phyloP scores from a whole-genome alignment of 1,284 basidiomycete species.

The Austroboletus olivaceoglutinosus region DNA sequence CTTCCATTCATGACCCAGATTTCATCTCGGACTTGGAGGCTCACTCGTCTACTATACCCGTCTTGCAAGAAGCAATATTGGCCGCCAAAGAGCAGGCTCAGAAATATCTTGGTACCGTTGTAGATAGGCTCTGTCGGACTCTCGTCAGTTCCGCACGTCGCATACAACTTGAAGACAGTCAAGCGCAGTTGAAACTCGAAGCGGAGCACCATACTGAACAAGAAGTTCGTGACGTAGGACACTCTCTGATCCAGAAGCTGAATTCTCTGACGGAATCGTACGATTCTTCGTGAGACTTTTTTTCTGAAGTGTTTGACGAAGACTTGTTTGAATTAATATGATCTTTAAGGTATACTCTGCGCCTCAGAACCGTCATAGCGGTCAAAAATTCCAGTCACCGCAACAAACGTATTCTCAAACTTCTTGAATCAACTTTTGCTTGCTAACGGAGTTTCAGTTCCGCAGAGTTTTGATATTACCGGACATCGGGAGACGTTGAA shows the following conservation, averaged over 20 bases:
- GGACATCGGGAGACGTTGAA: constrained; percentile 19
- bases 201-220: constrained; percentile 17
- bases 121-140: constrained; percentile 24
- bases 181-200: constrained; percentile 22
- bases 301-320: not conserved
- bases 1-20: constrained; percentile 25
- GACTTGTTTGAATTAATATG: not conserved
- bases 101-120: constrained; percentile 18
- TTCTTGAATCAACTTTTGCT: not conserved
- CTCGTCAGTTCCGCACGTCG: constrained; percentile 10
- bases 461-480: constrained; percentile 16
- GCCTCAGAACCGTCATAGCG: constrained; percentile 7
- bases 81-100: constrained; percentile 21
- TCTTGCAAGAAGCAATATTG: constrained; percentile 22
- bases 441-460: constrained; percentile 3
- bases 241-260: constrained; percentile 23
- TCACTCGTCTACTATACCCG: constrained; percentile 10
- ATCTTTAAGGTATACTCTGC: constrained; percentile 17
- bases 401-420: constrained; percentile 7
- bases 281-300: constrained; percentile 19
- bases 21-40: constrained; percentile 33
- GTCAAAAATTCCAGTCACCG: not conserved
- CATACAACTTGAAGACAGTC: constrained; percentile 26
- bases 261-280: constrained; percentile 21
- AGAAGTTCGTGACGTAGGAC: constrained; percentile 14